A percentile compares a stretch with the other conserved stretches of the same genome.
phyloP scores from a whole-genome alignment of 176 grass and related monocot genomes.

The Oryza punctata region DNA sequence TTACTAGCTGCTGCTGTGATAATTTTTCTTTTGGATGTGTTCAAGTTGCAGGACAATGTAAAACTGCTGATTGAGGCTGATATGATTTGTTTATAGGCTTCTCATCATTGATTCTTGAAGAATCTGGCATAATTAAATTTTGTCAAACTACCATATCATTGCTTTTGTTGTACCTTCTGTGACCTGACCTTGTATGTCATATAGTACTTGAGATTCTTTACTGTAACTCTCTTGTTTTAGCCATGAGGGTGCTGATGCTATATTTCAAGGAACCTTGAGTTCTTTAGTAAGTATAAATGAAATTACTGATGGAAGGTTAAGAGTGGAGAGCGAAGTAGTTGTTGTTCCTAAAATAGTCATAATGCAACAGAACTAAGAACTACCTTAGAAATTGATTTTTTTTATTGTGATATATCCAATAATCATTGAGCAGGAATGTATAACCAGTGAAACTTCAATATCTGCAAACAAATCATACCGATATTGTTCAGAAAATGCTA shows the following conservation, averaged over 20 bases:
- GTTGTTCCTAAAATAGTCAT: not conserved
- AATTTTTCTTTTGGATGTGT: not conserved
- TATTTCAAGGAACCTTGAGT: not conserved
- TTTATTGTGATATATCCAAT: not conserved
- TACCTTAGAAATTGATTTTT: not conserved
- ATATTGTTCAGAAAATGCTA: not conserved
- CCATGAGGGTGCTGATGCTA: not conserved
- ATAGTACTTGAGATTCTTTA: slow-evolving; percentile 2
- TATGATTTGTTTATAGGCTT: not conserved
- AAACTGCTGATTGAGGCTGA: slow-evolving; percentile 9
- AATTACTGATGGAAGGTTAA: not conserved
- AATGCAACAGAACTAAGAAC: not conserved
- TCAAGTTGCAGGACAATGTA: not conserved
- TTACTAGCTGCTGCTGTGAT: not conserved
- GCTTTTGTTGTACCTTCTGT: not conserved
- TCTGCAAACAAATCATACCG: not conserved
- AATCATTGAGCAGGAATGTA: not conserved
- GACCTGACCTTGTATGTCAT: not conserved
- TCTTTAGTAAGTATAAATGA: not conserved
- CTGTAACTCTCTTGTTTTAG: not conserved
- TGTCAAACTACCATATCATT: slow-evolving; percentile 1
- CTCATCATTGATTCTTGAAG: not conserved
- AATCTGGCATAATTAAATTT: not conserved
- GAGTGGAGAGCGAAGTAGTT: not conserved
- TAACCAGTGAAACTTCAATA: slow-evolving; percentile 2